Conservation (phyloP, 1,284 basidiomycete species). For the Ustilago loliicola region DNA sequence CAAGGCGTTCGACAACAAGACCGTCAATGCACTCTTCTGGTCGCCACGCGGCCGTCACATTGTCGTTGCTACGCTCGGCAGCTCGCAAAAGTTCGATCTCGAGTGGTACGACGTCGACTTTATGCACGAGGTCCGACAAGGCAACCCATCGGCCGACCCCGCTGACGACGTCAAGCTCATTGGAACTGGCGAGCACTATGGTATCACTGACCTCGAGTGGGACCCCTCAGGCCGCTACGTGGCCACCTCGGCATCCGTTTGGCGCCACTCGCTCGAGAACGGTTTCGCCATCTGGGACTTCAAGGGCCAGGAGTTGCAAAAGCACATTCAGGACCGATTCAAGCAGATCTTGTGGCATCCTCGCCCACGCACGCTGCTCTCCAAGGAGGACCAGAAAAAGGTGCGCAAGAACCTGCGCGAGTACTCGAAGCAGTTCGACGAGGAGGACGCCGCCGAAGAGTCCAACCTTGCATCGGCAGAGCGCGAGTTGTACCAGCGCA, state of each 20-base stretch:
- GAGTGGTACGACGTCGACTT: slow-evolving; percentile 99
- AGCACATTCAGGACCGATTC: slow-evolving; percentile 91
- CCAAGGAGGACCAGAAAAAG: slow-evolving; percentile 88
- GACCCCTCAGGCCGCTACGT: slow-evolving; percentile 96
- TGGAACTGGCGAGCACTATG: slow-evolving; percentile 91
- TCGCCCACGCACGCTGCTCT: slow-evolving; percentile 86
- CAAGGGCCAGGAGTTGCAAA: slow-evolving; percentile 90
- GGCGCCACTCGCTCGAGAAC: slow-evolving; percentile 96
- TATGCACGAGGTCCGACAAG: slow-evolving; percentile 76
- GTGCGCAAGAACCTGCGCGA: slow-evolving; percentile 92
- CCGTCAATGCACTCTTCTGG: slow-evolving; percentile 96
- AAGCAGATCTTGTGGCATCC: slow-evolving; percentile 99
- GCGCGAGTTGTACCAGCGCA: slow-evolving; percentile 87
- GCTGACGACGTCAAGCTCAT: slow-evolving; percentile 89
- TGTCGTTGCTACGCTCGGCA: slow-evolving; percentile 94
- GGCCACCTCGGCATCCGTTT: slow-evolving; percentile 91
- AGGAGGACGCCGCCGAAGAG: slow-evolving; percentile 95
- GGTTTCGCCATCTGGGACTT: slow-evolving; percentile 99
- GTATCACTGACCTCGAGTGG: slow-evolving; percentile 98
- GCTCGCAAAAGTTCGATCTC: slow-evolving; percentile 93
- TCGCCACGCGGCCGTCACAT: slow-evolving; percentile 96
- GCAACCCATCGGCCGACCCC: slow-evolving; percentile 75
- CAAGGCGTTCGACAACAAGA: slow-evolving; percentile 84
- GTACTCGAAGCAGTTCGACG: slow-evolving; percentile 91
- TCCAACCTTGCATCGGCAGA: slow-evolving; percentile 93